A percentile compares a stretch with the other conserved stretches of the same genome.
phyloP scores from a whole-genome alignment of 176 grass and related monocot genomes.

The Calamus simplicifolius region DNA sequence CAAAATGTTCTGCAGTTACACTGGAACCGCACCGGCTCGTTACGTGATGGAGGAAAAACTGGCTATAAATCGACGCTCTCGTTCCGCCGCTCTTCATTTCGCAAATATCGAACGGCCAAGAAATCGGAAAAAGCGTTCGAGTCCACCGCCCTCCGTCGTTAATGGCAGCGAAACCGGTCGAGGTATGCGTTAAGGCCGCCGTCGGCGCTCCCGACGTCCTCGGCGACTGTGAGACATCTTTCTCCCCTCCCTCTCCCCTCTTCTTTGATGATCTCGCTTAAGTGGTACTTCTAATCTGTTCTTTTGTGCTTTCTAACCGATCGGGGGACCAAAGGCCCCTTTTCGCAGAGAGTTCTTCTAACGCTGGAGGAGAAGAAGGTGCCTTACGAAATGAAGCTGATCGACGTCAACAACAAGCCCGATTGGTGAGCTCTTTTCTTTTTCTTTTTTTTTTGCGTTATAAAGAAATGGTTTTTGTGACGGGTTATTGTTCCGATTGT shows the following conservation, averaged over 20 bases:
- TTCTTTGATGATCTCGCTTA: neutral
- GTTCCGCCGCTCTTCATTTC: too few species aligned
- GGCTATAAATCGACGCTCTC: too few species aligned
- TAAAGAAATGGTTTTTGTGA: slow-evolving; percentile 1
- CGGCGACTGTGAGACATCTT: slow-evolving; percentile 52
- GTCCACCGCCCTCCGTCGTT: neutral
- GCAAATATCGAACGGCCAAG: too few species aligned
- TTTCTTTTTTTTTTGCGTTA: neutral
- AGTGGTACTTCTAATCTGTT: neutral
- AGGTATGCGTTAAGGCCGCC: slow-evolving; percentile 74
- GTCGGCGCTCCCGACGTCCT: slow-evolving; percentile 45
- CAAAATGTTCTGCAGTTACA: too few species aligned
- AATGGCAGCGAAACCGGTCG: slow-evolving; percentile 19
- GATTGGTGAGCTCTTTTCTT: slow-evolving; percentile 34
- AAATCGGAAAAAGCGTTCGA: too few species aligned
- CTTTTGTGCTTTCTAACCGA: slow-evolving; percentile 2
- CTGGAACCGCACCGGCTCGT: too few species aligned
- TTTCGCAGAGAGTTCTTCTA: slow-evolving; percentile 68
- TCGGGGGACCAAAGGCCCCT: slow-evolving; percentile 40
- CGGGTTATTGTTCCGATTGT: too few species aligned
- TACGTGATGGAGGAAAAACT: too few species aligned
- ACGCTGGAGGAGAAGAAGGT: slow-evolving; percentile 89
- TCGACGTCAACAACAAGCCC: slow-evolving; percentile 72
- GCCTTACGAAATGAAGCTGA: slow-evolving; percentile 58
- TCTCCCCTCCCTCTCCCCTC: neutral